A percentile compares a stretch with the other conserved stretches of the same genome.
These are phyloP conservation scores for Balamuthia mandrillaris DNA, from an alignment of 208 protist species.

Conservation along the genomic window DNA sequence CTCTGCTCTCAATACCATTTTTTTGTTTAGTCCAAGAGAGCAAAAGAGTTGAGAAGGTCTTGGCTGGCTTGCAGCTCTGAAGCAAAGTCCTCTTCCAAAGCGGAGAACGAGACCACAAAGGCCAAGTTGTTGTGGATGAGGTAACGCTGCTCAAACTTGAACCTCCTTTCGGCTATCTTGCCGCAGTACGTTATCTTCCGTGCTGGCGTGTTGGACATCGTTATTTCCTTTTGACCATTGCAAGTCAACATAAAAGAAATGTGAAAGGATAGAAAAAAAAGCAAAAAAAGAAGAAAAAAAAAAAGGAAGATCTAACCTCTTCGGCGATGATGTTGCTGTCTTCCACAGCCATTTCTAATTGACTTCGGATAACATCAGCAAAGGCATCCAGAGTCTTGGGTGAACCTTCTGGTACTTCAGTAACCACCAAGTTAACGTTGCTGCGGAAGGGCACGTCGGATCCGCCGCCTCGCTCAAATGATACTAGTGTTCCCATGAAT, in stretches of 20 bases:
- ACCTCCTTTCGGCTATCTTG: not conserved
- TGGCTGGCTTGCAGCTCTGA: not conserved
- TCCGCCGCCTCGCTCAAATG: conserved; percentile 8
- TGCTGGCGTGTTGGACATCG: not conserved
- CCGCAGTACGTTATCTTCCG: not conserved
- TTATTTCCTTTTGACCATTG: not conserved
- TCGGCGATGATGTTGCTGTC: not conserved
- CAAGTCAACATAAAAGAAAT: not conserved
- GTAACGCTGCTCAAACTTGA: not conserved
- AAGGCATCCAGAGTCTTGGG: not conserved
- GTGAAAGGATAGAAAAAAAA: not conserved
- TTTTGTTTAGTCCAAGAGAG: too few relatives aligned
- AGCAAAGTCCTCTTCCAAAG: not conserved
- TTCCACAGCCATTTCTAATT: conserved; percentile 1
- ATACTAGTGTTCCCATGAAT: not conserved
- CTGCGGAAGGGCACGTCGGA: not conserved
- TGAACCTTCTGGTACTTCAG: too few relatives aligned
- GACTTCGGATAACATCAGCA: not conserved
- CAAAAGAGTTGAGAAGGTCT: not conserved
- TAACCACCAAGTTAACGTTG: conserved; percentile 22
- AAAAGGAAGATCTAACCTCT: not conserved
- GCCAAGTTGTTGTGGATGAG: not conserved
- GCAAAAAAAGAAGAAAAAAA: too few relatives aligned
- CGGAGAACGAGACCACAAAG: conserved; percentile 20
- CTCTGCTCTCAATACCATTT: too few relatives aligned